Conservation (phyloP, 768 basidiomycete genomes). For the Suillus fuscotomentosus region DNA sequence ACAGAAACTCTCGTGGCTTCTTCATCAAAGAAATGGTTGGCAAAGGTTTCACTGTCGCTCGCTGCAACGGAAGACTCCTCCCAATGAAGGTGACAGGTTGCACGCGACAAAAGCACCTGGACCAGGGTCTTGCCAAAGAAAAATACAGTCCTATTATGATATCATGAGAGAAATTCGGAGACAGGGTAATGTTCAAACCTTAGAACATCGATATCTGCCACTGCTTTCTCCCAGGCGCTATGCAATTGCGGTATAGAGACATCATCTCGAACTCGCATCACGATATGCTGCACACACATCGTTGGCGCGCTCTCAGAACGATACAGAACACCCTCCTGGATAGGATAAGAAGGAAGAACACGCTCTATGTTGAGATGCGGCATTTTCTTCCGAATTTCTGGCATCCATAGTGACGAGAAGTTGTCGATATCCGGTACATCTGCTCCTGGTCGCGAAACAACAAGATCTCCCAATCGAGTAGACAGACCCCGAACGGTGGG, state of each 20-base stretch:
- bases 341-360: slow-evolving; percentile 42
- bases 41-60: slow-evolving; percentile 17
- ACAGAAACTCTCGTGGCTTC: slow-evolving; percentile 19
- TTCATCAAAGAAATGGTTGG: slow-evolving; percentile 18
- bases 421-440: slow-evolving; percentile 1
- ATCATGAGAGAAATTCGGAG: background rate
- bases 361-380: slow-evolving; percentile 9
- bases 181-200: slow-evolving; percentile 14
- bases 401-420: slow-evolving; percentile 21
- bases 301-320: slow-evolving; percentile 36
- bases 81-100: slow-evolving; percentile 16
- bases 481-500: slow-evolving; percentile 22
- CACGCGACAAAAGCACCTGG: slow-evolving; percentile 25
- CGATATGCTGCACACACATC: slow-evolving; percentile 45
- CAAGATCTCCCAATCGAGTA: slow-evolving; percentile 11
- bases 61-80: slow-evolving; percentile 10
- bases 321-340: slow-evolving; percentile 48
- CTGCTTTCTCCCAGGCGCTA: slow-evolving; percentile 34
- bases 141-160: slow-evolving; percentile 28
- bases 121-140: slow-evolving; percentile 26
- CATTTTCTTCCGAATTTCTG: slow-evolving; percentile 8
- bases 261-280: slow-evolving; percentile 28
- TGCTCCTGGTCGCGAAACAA: background rate
- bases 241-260: slow-evolving; percentile 23
- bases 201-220: slow-evolving; percentile 25